phyloP scores from a whole-genome alignment of 805 yeast genomes.

The Saccharomycopsis guyanensis region DNA sequence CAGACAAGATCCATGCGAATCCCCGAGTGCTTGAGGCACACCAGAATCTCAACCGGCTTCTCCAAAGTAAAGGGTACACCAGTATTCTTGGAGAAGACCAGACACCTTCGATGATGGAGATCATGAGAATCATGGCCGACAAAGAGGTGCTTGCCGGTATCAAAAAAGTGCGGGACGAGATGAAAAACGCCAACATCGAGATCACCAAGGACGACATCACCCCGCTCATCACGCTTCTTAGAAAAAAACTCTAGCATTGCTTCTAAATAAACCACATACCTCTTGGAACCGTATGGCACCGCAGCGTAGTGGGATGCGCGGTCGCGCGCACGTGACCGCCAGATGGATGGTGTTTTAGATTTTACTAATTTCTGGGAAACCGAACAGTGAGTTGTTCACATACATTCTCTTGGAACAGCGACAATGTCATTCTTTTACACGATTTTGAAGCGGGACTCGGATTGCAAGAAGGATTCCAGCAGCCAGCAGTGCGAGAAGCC shows the following conservation, averaged over 20 bases:
- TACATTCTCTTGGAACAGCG: no score
- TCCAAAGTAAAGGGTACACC: slow-evolving; percentile 7
- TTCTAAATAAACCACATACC: no score
- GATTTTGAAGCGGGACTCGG: neutral
- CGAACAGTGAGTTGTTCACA: no score
- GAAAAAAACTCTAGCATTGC: slow-evolving; percentile 10
- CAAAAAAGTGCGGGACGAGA: slow-evolving; percentile 10
- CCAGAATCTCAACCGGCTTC: neutral
- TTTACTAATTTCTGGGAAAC: neutral
- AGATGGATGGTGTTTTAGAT: no score
- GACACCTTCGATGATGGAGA: slow-evolving; percentile 14
- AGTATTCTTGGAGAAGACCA: neutral
- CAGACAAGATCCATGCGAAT: slow-evolving; percentile 10
- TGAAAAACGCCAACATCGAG: slow-evolving; percentile 17
- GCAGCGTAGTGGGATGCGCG: no score
- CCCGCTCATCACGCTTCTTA: slow-evolving; percentile 14
- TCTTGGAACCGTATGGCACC: no score
- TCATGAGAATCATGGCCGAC: slow-evolving; percentile 15
- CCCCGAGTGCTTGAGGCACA: slow-evolving; percentile 14
- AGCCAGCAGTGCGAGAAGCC: slow-evolving; percentile 19
- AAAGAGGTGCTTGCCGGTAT: slow-evolving; percentile 11
- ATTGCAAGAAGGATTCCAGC: slow-evolving; percentile 11
- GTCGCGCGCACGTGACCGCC: neutral
- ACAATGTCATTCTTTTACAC: slow-evolving; percentile 1
- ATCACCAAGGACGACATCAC: slow-evolving; percentile 15